Base-by-base conservation (phyloP, 495 filamentous ascomycete species). In the Oleoguttula mirabilis region DNA sequence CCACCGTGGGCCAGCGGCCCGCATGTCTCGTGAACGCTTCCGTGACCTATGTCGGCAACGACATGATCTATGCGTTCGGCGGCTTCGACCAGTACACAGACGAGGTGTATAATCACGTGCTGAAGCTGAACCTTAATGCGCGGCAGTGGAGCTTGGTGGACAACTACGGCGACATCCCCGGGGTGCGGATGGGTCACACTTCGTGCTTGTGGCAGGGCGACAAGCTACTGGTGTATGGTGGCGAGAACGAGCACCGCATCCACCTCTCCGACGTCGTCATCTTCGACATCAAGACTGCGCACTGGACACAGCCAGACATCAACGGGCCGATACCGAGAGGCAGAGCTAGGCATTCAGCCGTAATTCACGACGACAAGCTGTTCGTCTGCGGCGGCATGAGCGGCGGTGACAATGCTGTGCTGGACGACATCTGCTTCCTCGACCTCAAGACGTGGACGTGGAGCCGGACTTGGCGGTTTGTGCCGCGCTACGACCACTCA, bases 41-140 rank as follows among this genome's bases (percentile, higher is more conserved):
- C 11, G 87, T 96, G 39, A 96, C 90, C 14, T 94, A 93, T 61
- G 93, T 88, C 56, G 84, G 85, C 33, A 84, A 93, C 61, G 87
- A 94, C 63, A 76, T 83, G 57, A 95, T 98, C 52, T 95, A 94
- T 63, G 90, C 88, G 20, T 98, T 98, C 65, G 90, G 90, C 10
- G 90, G 90, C n/a, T 98, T 98, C 52, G 90, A 98, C 57, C 88
- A 94, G 58, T 96, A 90, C 57, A 96, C 90, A 7, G 90, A 98
- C 60, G 90, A 98, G 70, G 90, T 98, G 20, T 98, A 96, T 68
- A 98, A 98, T 57, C 92, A 96, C 65, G 90, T 98, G 34, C 68
- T 98, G 35, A 79, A 73, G 50, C 64, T 98, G 22, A 84, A 96
- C 60, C 66, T 98, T 39, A 72, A 79, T 47, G 83, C 79, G 32